Percentiles rank a stretch among this genome's conserved stretches.
Conservation (phyloP, 768 basidiomycete genomes). For the Rhodosporidiobolus odoratus region DNA sequence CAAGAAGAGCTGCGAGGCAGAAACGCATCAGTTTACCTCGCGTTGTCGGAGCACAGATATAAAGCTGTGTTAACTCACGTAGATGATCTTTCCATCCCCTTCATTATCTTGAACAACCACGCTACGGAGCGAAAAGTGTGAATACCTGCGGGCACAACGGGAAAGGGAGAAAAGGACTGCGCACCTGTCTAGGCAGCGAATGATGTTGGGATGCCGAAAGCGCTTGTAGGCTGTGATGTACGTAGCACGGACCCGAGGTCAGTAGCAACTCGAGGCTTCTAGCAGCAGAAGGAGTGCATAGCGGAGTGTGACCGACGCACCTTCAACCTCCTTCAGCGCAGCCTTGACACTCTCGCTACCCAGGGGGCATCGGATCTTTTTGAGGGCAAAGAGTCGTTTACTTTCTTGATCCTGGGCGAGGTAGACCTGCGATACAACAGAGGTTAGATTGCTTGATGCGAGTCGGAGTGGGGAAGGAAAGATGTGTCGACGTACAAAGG, state of each 20-base stretch:
- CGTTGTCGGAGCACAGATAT: constrained; percentile 16
- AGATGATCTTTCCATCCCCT: constrained; percentile 35
- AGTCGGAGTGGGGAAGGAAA: background rate
- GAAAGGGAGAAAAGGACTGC: background rate
- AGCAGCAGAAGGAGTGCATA: constrained; percentile 4
- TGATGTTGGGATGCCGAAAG: constrained; percentile 96
- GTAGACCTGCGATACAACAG: constrained; percentile 9
- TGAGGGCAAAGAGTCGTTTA: constrained; percentile 86
- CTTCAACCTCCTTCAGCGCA: constrained; percentile 56
- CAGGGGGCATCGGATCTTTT: constrained; percentile 91
- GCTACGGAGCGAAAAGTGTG: background rate
- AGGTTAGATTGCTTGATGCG: constrained; percentile 27
- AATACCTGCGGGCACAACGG: no score
- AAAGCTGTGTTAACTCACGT: constrained; percentile 6
- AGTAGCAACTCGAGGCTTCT: background rate
- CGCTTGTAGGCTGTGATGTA: constrained; percentile 76
- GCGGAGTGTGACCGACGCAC: background rate
- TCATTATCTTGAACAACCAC: constrained; percentile 23
- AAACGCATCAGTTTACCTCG: background rate
- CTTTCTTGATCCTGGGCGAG: constrained; percentile 45
- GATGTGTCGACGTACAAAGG: constrained; percentile 68
- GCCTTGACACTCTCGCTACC: constrained; percentile 69
- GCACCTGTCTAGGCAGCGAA: constrained; percentile 54
- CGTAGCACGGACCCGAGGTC: background rate
- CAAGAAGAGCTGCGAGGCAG: constrained; percentile 69